Evolutionary conservation across 768 basidiomycete genomes (phyloP).

Genomic region (Holtermanniella nyarrowii): DNA sequence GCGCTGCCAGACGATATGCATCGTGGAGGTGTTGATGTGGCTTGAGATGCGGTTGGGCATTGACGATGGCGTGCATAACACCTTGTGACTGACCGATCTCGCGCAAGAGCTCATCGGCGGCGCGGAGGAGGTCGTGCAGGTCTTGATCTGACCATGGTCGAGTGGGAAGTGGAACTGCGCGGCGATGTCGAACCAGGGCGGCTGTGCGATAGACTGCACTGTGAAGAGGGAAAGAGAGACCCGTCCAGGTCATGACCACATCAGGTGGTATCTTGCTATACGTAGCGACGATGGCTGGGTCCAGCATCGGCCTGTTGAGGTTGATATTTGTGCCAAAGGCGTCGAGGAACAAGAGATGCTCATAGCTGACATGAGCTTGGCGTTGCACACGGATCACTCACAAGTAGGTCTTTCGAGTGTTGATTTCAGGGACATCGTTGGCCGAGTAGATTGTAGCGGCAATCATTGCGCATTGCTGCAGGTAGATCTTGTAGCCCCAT

Average conservation of each 20-base stretch:
- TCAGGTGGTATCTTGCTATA: conserved; percentile 6
- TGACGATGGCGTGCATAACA: background rate
- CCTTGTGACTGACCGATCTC: background rate
- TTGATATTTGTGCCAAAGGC: background rate
- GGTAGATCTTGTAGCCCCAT: conserved; percentile 19
- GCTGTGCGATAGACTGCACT: conserved; percentile 20
- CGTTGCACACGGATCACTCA: conserved; percentile 5
- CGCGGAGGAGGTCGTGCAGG: conserved; percentile 13
- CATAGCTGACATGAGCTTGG: background rate
- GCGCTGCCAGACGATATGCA: conserved; percentile 22
- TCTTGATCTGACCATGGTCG: conserved; percentile 21
- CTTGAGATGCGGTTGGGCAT: conserved; percentile 17
- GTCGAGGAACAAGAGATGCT: background rate
- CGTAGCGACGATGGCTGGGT: conserved; percentile 1
- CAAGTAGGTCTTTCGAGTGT: conserved; percentile 20
- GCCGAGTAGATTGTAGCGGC: conserved; percentile 7
- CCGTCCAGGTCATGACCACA: conserved; percentile 22
- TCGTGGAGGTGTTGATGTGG: conserved; percentile 30
- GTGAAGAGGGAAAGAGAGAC: conserved; percentile 18
- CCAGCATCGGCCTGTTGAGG: conserved; percentile 3
- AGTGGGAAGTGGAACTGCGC: conserved; percentile 2
- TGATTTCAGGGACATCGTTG: conserved; percentile 3
- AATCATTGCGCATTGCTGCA: conserved; percentile 12
- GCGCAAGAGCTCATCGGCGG: conserved; percentile 8
- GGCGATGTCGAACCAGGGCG: conserved; percentile 10